phyloP scores from a whole-genome alignment of 768 basidiomycete species.

The Mycena vitilis region DNA sequence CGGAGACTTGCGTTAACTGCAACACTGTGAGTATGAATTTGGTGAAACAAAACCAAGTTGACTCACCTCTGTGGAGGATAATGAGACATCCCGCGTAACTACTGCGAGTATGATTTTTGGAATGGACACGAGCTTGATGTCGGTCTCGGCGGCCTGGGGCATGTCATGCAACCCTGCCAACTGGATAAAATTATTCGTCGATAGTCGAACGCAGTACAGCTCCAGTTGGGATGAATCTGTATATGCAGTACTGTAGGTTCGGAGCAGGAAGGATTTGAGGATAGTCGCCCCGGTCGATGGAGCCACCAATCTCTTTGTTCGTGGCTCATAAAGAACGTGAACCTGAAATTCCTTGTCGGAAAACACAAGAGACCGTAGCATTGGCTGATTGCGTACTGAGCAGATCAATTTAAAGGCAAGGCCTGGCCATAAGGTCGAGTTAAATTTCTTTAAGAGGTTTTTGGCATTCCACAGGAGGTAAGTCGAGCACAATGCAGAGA shows the following conservation, averaged over 20 bases:
- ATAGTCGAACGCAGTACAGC: slow-evolving; percentile 1
- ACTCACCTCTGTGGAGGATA: neutral
- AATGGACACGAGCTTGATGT: slow-evolving; percentile 13
- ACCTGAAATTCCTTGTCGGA: neutral
- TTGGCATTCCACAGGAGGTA: neutral
- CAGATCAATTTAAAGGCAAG: neutral
- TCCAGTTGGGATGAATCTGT: neutral
- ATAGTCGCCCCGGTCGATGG: neutral
- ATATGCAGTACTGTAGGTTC: neutral
- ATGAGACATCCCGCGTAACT: neutral
- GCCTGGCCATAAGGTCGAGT: neutral
- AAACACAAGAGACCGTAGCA: neutral
- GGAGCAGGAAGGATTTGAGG: neutral
- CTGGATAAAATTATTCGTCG: slow-evolving; percentile 4
- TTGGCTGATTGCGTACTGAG: neutral
- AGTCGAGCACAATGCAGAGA: neutral
- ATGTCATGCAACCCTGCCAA: neutral
- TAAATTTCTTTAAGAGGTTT: neutral
- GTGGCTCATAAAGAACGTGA: neutral
- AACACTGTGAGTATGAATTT: neutral
- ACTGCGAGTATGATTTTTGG: slow-evolving; percentile 6
- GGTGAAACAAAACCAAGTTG: neutral
- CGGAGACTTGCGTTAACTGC: neutral
- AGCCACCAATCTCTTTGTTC: neutral
- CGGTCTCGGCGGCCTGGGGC: neutral